phyloP scores from a whole-genome alignment of 2,329 filamentous ascomycete genomes.

The Ascochyta pisi region DNA sequence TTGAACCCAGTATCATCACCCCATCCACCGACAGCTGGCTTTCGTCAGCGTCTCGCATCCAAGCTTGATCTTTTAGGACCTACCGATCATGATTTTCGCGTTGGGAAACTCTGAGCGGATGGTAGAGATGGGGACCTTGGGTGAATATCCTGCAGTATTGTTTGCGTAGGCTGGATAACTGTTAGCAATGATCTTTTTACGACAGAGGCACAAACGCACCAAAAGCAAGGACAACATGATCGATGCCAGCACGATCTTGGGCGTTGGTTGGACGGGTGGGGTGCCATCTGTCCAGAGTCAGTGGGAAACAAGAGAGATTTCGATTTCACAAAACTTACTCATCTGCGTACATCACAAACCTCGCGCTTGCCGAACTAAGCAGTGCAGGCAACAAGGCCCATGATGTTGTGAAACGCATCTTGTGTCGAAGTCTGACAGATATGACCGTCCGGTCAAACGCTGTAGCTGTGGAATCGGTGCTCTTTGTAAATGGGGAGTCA shows the following conservation, averaged over 20 bases:
- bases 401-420: constrained; percentile 30
- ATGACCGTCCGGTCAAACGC: not conserved
- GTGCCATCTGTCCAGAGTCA: constrained; percentile 38
- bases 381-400: constrained; percentile 25
- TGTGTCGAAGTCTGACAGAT: constrained; percentile 9
- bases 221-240: constrained; percentile 47
- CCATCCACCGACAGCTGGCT: constrained; percentile 73
- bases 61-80: not conserved
- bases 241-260: constrained; percentile 42
- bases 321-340: constrained; percentile 30
- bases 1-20: constrained; percentile 71
- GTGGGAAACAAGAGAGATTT: not conserved
- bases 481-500: constrained; percentile 7
- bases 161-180: constrained; percentile 42
- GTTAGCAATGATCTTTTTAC: not conserved
- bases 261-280: constrained; percentile 35
- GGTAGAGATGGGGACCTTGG: constrained; percentile 61
- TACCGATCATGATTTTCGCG: constrained; percentile 67
- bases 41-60: not conserved
- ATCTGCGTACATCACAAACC: constrained; percentile 44
- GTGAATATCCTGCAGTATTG: constrained; percentile 55
- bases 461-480: not conserved
- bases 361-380: constrained; percentile 23
- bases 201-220: constrained; percentile 2
- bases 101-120: constrained; percentile 62